Conservation (phyloP, 192 early-diverging fungal genomes). For the Dimargaris verticillata region DNA sequence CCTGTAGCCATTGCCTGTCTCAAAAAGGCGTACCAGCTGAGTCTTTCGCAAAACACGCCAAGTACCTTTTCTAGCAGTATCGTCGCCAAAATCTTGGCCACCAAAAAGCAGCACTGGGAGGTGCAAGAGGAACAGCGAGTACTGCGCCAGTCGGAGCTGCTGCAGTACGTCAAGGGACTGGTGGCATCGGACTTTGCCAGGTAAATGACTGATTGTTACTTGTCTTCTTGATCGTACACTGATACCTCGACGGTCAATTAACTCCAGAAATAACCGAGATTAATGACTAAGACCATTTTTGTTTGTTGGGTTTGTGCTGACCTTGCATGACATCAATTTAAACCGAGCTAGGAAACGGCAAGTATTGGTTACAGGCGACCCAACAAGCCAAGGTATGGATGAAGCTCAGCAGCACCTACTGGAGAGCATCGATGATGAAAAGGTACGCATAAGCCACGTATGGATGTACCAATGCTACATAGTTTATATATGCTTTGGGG, state of each 20-base stretch:
- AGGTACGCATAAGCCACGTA: not conserved
- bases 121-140: constrained; percentile 34
- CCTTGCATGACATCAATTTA: not conserved
- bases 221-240: not conserved
- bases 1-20: not conserved
- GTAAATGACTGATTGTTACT: not conserved
- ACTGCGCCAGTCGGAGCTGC: constrained; percentile 36
- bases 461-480: not conserved
- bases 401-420: not conserved
- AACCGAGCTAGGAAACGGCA: not conserved
- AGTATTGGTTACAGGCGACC: not conserved
- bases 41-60: not conserved
- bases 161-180: constrained; percentile 41
- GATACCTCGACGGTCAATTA: not conserved
- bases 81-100: not conserved
- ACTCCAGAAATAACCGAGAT: not conserved
- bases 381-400: not conserved
- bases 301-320: not conserved
- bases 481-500: no score
- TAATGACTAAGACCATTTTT: not conserved
- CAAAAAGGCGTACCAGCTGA: not conserved
- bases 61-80: not conserved
- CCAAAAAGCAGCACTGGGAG: constrained; percentile 40
- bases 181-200: constrained; percentile 37
- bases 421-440: not conserved